Base-by-base conservation (phyloP, 495 filamentous ascomycete genomes). In the Penicillium canariense region DNA sequence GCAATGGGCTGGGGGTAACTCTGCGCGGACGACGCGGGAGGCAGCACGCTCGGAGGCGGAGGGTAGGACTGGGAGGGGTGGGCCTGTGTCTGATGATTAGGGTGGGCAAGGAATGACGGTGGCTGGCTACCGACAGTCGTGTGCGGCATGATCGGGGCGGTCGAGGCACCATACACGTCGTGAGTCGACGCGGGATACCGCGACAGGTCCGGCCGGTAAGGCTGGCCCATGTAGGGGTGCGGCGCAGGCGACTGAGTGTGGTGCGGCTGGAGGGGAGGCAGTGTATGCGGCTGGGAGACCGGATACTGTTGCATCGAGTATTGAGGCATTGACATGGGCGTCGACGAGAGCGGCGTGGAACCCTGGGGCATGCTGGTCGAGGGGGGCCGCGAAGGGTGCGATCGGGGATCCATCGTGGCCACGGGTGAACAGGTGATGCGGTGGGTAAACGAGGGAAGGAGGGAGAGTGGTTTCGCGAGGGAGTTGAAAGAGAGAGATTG, bases 1-100 rank as follows among this genome's bases (percentile, higher is more conserved):
- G 87, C 87, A 61, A 88, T 88, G 11, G 85, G 81, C 71, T 87
- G 85, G 22, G 86, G 86, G 58, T 88, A 86, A 18, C 79, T 81
- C 59, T 85, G 80, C 18, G 85, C 82, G 30, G 76, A 78, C 14
- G 85, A 83, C 18, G 84, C 75, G 67, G 86, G 82, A 31, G 85
- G 79, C 73, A 87, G 73, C 75, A 87, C 83, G 28, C 76, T 81
- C 27, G 80, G 76, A n/a, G 83, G 79, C 0, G 82, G 79, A 48
- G 82, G 76, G 58, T 86, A 88, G 22, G 74, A 77, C 65, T 81
- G 82, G 53, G 72, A 74, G 3, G 69, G 73, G 54, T 81, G 80
- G 35, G 73, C 77, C 69, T 86, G 75, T 52, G 69, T 69, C 55
- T 77, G 76, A 56, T 78, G 81, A 40, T 74, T 76, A 65, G 77